Percentiles rank a stretch among this genome's conserved stretches.
These are phyloP conservation scores for Platismatia glauca DNA, from an alignment of 495 filamentous ascomycete genomes.

Conservation along the genomic window DNA sequence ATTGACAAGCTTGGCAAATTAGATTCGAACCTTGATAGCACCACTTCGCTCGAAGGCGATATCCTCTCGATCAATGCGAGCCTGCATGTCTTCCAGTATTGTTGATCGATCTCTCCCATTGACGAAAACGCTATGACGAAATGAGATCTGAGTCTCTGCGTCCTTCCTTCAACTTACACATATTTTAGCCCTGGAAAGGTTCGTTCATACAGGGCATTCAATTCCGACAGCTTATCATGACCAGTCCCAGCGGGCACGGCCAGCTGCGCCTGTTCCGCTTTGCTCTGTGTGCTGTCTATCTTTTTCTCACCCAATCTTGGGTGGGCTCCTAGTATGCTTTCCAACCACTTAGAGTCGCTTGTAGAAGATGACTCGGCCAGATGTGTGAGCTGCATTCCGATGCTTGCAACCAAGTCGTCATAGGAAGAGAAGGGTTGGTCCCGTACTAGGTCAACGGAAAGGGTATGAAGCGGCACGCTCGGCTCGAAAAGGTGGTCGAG, in stretches of 20 bases:
- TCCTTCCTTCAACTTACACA: conserved; percentile 47
- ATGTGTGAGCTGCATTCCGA: conserved; percentile 48
- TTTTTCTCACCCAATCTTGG: conserved; percentile 77
- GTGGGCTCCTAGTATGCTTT: conserved; percentile 75
- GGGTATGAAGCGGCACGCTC: conserved; percentile 59
- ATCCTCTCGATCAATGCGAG: conserved; percentile 63
- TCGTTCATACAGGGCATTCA: conserved; percentile 79
- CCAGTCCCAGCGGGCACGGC: conserved; percentile 43
- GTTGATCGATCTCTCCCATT: conserved; percentile 64
- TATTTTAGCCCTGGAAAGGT: conserved; percentile 78
- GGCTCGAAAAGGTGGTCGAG: conserved; percentile 87
- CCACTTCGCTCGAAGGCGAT: conserved; percentile 58
- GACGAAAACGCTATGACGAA: conserved; percentile 60
- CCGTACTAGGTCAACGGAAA: conserved; percentile 58
- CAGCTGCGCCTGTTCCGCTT: conserved; percentile 71
- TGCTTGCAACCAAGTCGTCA: conserved; percentile 47
- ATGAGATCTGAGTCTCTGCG: background rate
- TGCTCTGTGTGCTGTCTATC: conserved; percentile 65
- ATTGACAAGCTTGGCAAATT: background rate
- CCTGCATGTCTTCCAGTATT: conserved; percentile 80
- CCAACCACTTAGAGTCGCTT: conserved; percentile 48
- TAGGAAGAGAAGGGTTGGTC: conserved; percentile 55
- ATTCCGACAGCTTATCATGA: conserved; percentile 44
- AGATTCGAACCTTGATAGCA: conserved; percentile 58
- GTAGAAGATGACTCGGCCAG: conserved; percentile 41